Conservation (phyloP, 129 eudicot genomes). For the Lactuca sativa region DNA sequence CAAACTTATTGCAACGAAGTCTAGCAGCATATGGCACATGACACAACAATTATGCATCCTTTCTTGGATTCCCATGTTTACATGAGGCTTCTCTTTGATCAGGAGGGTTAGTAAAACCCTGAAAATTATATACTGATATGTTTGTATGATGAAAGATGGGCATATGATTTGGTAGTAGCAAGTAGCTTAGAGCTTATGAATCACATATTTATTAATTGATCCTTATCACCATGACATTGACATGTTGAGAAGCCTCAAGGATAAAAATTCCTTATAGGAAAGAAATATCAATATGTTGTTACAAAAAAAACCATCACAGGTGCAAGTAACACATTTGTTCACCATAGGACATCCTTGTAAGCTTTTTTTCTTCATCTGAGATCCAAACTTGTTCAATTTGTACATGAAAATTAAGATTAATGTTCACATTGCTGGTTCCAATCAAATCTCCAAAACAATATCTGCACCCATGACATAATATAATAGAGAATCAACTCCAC, state of each 20-base stretch:
- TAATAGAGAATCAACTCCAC: background rate
- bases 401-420: conserved; percentile 27
- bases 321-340: conserved; percentile 36
- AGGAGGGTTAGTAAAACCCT: background rate
- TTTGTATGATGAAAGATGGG: background rate
- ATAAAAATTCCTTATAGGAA: conserved; percentile 24
- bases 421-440: background rate
- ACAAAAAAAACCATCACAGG: conserved; percentile 27
- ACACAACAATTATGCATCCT: no score
- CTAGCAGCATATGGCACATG: no score
- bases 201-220: conserved; percentile 7
- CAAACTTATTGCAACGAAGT: no score
- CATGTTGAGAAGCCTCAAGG: conserved; percentile 8
- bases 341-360: conserved; percentile 21
- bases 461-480: conserved; percentile 49
- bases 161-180: background rate
- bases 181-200: background rate
- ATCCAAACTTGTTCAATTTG: conserved; percentile 27
- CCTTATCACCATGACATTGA: background rate
- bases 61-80: no score
- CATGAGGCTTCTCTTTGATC: no score
- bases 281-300: conserved; percentile 16
- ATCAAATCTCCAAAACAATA: conserved; percentile 91
- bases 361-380: conserved; percentile 2
- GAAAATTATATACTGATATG: background rate